Evolutionary conservation across 495 filamentous ascomycete species (phyloP).

Genomic region (Penicillium lividum): DNA sequence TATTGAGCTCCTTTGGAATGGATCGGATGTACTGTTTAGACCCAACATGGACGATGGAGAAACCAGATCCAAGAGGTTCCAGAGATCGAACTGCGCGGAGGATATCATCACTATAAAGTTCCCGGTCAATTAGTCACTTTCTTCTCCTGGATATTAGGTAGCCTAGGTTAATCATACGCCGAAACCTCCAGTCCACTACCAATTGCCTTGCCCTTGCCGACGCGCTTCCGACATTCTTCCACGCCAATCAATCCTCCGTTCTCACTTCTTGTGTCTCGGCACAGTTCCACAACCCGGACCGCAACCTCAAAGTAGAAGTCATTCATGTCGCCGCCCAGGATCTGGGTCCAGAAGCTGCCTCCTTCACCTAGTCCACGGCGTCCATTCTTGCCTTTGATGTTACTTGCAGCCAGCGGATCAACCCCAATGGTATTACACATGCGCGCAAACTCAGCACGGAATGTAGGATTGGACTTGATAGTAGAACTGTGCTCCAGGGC

Average conservation of each 20-base stretch:
- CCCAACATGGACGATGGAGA: slow-evolving; percentile 79
- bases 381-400: slow-evolving; percentile 54
- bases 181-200: slow-evolving; percentile 72
- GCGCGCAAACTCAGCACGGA: slow-evolving; percentile 94
- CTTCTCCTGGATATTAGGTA: not conserved
- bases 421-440: slow-evolving; percentile 98
- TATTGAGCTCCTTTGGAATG: slow-evolving; percentile 94
- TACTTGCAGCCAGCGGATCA: slow-evolving; percentile 81
- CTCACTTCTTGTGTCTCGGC: slow-evolving; percentile 79
- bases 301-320: slow-evolving; percentile 98
- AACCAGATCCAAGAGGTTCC: slow-evolving; percentile 83
- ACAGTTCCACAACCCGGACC: slow-evolving; percentile 91
- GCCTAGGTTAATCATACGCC: slow-evolving; percentile 42
- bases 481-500: slow-evolving; percentile 91
- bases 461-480: slow-evolving; percentile 91
- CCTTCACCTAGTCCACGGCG: slow-evolving; percentile 43
- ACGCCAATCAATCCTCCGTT: slow-evolving; percentile 92
- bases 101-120: slow-evolving; percentile 74
- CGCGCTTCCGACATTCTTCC: slow-evolving; percentile 71
- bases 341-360: slow-evolving; percentile 87
- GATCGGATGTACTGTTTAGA: slow-evolving; percentile 85
- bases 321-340: slow-evolving; percentile 86
- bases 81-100: slow-evolving; percentile 85
- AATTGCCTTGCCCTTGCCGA: slow-evolving; percentile 68
- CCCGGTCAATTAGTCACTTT: slow-evolving; percentile 1